Evolutionary conservation across 1,139 yeast genomes (phyloP), one percentile per base, ranked within the genome.

Genomic region (Suhomyces wounanorum): DNA sequence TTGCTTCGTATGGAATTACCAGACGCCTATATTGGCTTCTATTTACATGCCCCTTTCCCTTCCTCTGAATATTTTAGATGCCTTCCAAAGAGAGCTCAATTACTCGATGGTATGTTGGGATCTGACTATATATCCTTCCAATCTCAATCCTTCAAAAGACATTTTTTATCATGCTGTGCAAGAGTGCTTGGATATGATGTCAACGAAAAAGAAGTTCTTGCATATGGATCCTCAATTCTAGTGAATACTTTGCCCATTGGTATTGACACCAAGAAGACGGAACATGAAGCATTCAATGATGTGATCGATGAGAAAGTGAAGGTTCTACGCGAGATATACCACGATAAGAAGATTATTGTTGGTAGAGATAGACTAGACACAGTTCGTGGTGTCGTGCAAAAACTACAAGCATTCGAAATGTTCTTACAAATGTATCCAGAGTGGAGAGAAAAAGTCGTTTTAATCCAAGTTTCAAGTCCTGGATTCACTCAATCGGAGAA

Each of bases 1-100:
- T 75, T 94, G 68, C 73, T 94, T 55, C 81, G 96, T 60, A 85
- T 87, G 90, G 84, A 83, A 61, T 75, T 88, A 50, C 94, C 92
- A 8, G 84, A 87, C 52, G 95, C 94, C 13, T 78, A 78, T 58
- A 88, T 94, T 58, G 96, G 96, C 7, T 82, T 89, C 54, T 92
- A 84, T 68, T 72, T 92, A 59, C 98, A 92, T 66, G 82, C 89
- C 6, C 96, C 97, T 13, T 91, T 95, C 79, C 98, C 99, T 10
- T 88, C 96, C 39, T 86, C 92, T n/a, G 99, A 94, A 69, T 90
- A 91, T 66, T 90, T 94, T 71, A 78, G 97, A 54, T 88, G 96
- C 58, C 71, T 94, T 43, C 86, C 97, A 40, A 88, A 89, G 67
- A 80, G 99, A 59, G 78, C 84, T 50, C 87, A 88, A 61, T 75